Evolutionary conservation across 2,329 filamentous ascomycete genomes (phyloP).

Genomic region (Aspergillus chevalieri): DNA sequence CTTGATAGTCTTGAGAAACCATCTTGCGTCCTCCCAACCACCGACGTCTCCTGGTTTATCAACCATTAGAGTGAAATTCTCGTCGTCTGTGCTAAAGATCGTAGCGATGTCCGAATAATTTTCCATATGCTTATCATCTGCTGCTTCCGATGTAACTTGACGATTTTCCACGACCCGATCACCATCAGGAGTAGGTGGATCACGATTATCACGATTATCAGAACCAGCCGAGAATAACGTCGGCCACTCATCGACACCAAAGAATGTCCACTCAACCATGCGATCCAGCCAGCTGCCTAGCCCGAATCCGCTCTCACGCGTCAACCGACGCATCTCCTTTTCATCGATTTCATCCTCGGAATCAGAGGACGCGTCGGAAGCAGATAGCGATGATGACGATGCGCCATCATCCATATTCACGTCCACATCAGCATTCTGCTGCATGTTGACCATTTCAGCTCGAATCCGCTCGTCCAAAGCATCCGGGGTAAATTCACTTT

Average conservation of each 20-base stretch:
- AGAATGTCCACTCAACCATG: conserved; percentile 53
- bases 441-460: conserved; percentile 32
- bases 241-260: conserved; percentile 46
- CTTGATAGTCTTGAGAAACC: conserved; percentile 50
- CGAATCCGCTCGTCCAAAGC: conserved; percentile 44
- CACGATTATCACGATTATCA: neutral
- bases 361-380: conserved; percentile 10
- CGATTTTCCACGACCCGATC: neutral
- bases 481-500: conserved; percentile 35
- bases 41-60: conserved; percentile 37
- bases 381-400: conserved; percentile 3
- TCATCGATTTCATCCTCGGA: conserved; percentile 43
- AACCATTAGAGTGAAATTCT: conserved; percentile 16
- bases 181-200: neutral
- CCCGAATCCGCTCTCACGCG: conserved; percentile 48
- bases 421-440: conserved; percentile 8
- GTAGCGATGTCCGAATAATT: conserved; percentile 14
- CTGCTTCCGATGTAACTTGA: neutral
- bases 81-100: conserved; percentile 10
- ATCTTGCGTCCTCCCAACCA: conserved; percentile 55
- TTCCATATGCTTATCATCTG: conserved; percentile 2
- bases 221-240: conserved; percentile 1
- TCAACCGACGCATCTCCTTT: conserved; percentile 48
- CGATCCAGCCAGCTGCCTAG: conserved; percentile 53
- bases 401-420: conserved; percentile 11